These are phyloP conservation scores for Puccinia hordei DNA, from an alignment of 1,284 basidiomycete genomes.

Conservation along the genomic window DNA sequence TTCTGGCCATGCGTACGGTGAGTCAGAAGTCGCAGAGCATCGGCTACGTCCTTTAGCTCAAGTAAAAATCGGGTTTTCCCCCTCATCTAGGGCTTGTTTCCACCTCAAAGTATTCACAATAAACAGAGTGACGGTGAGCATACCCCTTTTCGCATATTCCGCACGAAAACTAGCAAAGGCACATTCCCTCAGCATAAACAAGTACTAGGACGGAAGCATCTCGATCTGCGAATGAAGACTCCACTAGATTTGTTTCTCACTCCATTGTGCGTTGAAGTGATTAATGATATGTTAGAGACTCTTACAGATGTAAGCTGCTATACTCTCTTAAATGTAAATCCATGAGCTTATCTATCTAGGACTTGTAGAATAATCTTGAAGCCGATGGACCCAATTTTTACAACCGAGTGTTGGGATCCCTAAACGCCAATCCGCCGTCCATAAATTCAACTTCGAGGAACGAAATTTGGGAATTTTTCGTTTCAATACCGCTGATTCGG, in stretches of 20 bases:
- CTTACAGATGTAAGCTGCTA: constrained; percentile 9
- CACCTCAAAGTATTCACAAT: constrained; percentile 22
- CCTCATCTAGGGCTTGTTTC: constrained; percentile 28
- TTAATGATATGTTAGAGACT: constrained; percentile 23
- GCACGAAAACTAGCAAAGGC: not conserved
- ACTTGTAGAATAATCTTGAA: not conserved
- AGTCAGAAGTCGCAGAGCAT: not conserved
- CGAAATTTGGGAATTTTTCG: constrained; percentile 17
- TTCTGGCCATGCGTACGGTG: constrained; percentile 29
- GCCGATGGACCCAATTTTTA: constrained; percentile 10
- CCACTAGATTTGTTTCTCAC: constrained; percentile 32
- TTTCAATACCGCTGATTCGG: constrained; percentile 33
- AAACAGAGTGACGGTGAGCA: not conserved
- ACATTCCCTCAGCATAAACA: not conserved
- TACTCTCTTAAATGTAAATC: not conserved
- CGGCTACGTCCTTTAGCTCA: not conserved
- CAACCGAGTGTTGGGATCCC: constrained; percentile 21
- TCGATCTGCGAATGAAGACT: constrained; percentile 40
- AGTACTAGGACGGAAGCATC: constrained; percentile 24
- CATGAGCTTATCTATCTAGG: not conserved
- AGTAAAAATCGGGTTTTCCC: not conserved
- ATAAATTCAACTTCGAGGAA: not conserved
- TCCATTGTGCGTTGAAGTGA: constrained; percentile 24
- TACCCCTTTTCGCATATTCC: not conserved
- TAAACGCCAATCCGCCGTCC: constrained; percentile 2